Evolutionary conservation across 2,329 filamentous ascomycete species (phyloP).

Genomic region (Trichoderma breve): DNA sequence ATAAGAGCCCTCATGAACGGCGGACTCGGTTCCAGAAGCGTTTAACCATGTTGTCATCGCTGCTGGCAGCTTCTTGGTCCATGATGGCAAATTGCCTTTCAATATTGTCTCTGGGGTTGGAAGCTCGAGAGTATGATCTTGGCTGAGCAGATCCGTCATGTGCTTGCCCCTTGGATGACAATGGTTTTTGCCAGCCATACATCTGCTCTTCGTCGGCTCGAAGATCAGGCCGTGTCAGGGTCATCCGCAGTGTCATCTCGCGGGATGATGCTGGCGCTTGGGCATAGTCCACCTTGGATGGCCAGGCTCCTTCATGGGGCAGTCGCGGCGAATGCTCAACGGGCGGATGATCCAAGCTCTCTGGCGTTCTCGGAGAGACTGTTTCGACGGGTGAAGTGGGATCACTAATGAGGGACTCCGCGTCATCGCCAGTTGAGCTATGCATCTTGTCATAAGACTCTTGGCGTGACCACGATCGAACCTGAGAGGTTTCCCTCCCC

Average conservation of each 20-base stretch:
- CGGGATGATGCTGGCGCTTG: slow-evolving; percentile 58
- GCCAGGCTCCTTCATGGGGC: slow-evolving; percentile 29
- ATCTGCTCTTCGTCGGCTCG: slow-evolving; percentile 70
- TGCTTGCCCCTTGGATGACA: slow-evolving; percentile 41
- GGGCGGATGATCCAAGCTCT: slow-evolving; percentile 43
- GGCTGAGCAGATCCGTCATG: slow-evolving; percentile 37
- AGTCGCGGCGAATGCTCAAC: slow-evolving; percentile 29
- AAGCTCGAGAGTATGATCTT: slow-evolving; percentile 33
- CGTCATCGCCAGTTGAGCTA: slow-evolving; percentile 59
- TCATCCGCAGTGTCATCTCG: slow-evolving; percentile 97
- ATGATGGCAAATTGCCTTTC: slow-evolving; percentile 54
- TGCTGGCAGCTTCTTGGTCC: slow-evolving; percentile 44
- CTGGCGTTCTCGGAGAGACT: slow-evolving; percentile 59
- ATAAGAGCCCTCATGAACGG: slow-evolving; percentile 33
- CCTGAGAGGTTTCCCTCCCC: slow-evolving; percentile 31
- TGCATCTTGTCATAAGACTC: slow-evolving; percentile 44
- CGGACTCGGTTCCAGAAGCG: slow-evolving; percentile 63
- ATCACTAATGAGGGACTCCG: slow-evolving; percentile 54
- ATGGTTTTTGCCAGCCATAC: slow-evolving; percentile 62
- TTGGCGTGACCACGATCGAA: slow-evolving; percentile 28
- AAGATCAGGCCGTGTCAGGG: slow-evolving; percentile 83
- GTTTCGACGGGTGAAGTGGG: slow-evolving; percentile 55
- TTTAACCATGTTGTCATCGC: slow-evolving; percentile 57
- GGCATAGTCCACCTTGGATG: slow-evolving; percentile 42
- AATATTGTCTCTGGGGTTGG: slow-evolving; percentile 50